These are phyloP conservation scores for Leccinum subgranulosum DNA, from an alignment of 768 basidiomycete species.

Conservation along the genomic window DNA sequence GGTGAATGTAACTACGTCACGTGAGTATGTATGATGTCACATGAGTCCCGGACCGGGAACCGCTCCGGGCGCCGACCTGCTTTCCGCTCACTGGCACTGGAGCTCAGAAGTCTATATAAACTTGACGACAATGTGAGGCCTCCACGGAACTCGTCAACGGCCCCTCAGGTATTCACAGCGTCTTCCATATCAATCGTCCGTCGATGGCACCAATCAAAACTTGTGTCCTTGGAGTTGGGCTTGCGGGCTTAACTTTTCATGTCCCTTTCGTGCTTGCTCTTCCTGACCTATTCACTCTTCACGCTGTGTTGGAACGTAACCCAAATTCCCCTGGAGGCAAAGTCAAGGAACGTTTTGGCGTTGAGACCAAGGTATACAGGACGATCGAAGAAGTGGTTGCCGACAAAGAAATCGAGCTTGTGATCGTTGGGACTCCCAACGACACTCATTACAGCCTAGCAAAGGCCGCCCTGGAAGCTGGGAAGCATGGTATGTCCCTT, in stretches of 20 bases:
- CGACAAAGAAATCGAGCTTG: slow-evolving; percentile 63
- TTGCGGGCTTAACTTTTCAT: slow-evolving; percentile 78
- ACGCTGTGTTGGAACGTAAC: slow-evolving; percentile 74
- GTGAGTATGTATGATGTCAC: slow-evolving; percentile 13
- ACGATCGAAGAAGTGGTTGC: slow-evolving; percentile 57
- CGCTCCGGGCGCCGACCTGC: neutral
- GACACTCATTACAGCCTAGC: slow-evolving; percentile 68
- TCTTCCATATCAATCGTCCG: neutral
- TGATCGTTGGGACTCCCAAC: slow-evolving; percentile 71
- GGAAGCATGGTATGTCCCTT: slow-evolving; percentile 60
- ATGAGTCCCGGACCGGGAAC: neutral
- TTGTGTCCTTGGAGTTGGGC: slow-evolving; percentile 74
- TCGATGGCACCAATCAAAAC: slow-evolving; percentile 52
- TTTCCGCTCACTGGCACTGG: too few species aligned
- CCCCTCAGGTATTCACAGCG: neutral
- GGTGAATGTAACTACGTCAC: slow-evolving; percentile 10
- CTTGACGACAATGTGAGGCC: neutral
- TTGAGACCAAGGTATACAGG: slow-evolving; percentile 53
- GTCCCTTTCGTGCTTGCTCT: slow-evolving; percentile 73
- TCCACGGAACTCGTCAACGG: neutral
- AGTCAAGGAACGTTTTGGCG: slow-evolving; percentile 62
- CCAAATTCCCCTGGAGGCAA: slow-evolving; percentile 59
- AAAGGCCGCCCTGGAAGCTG: slow-evolving; percentile 62
- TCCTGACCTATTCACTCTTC: slow-evolving; percentile 64
- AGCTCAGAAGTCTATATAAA: neutral